Percentiles rank a stretch among this genome's conserved stretches.
These are phyloP conservation scores for Magnolia kwangsiensis DNA, from an alignment of 164 flowering plant genomes.

Conservation along the genomic window DNA sequence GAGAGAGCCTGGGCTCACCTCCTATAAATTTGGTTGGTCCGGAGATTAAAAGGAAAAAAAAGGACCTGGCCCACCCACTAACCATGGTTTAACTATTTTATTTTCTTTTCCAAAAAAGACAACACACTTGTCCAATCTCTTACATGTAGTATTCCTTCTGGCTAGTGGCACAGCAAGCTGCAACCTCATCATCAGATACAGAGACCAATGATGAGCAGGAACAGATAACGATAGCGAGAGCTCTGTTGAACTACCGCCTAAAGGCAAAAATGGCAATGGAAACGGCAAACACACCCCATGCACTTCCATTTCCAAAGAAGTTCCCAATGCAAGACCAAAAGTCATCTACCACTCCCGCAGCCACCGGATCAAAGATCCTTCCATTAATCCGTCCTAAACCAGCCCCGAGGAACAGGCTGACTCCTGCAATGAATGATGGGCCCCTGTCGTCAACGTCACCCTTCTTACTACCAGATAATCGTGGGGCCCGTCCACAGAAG, in stretches of 20 bases:
- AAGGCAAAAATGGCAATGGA: slow-evolving; percentile 59
- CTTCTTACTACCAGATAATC: slow-evolving; percentile 29
- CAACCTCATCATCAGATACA: slow-evolving; percentile 54
- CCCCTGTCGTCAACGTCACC: slow-evolving; percentile 13
- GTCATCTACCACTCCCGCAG: slow-evolving; percentile 50
- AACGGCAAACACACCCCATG: slow-evolving; percentile 25
- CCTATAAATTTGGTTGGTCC: no score
- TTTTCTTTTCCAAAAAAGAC: no score
- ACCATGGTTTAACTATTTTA: no score
- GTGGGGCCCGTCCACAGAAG: slow-evolving; percentile 34
- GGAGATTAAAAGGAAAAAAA: no score
- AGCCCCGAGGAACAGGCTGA: slow-evolving; percentile 21
- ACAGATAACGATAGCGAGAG: slow-evolving; percentile 82
- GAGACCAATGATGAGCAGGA: slow-evolving; percentile 69
- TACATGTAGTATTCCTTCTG: neutral
- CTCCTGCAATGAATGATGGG: slow-evolving; percentile 13
- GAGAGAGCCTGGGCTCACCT: no score
- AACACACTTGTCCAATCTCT: neutral
- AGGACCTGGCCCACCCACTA: no score
- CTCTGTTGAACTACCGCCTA: slow-evolving; percentile 54
- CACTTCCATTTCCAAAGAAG: slow-evolving; percentile 47
- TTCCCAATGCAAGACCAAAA: slow-evolving; percentile 44
- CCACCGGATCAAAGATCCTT: slow-evolving; percentile 72
- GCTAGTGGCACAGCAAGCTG: slow-evolving; percentile 74
- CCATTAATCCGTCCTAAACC: slow-evolving; percentile 67